phyloP scores from a whole-genome alignment of 163 green algal species.

The Scenedesmus sp. region DNA sequence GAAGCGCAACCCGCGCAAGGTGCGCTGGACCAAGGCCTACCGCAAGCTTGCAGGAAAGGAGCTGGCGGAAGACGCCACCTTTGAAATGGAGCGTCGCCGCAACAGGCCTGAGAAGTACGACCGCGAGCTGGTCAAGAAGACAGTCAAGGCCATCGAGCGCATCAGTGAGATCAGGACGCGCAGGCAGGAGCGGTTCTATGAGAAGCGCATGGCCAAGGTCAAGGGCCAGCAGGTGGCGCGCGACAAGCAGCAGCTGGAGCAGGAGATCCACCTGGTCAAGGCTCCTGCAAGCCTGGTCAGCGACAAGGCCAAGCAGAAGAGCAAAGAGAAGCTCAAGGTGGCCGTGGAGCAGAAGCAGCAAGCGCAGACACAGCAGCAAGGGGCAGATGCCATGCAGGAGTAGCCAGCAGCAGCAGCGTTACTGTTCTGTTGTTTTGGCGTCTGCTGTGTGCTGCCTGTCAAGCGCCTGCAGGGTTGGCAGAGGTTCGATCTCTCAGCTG shows the following conservation, averaged over 20 bases:
- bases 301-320: conserved; percentile 54
- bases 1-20: conserved; percentile 99
- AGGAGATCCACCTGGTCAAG: conserved; percentile 92
- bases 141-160: conserved; percentile 89
- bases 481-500: no score
- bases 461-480: neutral
- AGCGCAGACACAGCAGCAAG: conserved; percentile 48
- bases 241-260: conserved; percentile 86
- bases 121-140: conserved; percentile 91
- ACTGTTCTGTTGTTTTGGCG: neutral
- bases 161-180: conserved; percentile 79
- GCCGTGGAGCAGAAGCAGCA: conserved; percentile 56
- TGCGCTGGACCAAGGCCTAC: conserved; percentile 98
- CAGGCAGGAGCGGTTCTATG: conserved; percentile 86
- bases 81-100: conserved; percentile 95
- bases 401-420: conserved; percentile 27
- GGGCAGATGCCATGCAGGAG: conserved; percentile 70
- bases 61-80: conserved; percentile 95
- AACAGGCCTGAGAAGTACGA: conserved; percentile 98
- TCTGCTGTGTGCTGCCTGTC: neutral
- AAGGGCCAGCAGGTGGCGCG: conserved; percentile 66
- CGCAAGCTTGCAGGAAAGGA: conserved; percentile 95
- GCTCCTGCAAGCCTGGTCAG: conserved; percentile 66
- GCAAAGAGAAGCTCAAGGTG: conserved; percentile 76
- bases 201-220: conserved; percentile 85